Conservation (phyloP, 1,284 basidiomycete genomes). For the Irpex lacteus region DNA sequence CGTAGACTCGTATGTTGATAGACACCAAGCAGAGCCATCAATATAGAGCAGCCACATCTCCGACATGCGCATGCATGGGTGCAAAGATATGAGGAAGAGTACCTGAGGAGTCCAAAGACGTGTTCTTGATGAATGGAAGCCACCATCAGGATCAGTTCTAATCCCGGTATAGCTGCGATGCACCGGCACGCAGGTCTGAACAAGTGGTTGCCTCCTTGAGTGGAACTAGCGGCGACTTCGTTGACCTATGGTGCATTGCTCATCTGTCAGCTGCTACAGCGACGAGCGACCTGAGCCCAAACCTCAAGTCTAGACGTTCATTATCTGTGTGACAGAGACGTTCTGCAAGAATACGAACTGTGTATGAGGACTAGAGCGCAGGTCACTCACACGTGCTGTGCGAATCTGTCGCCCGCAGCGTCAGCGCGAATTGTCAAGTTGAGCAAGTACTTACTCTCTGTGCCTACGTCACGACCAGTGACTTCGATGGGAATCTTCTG, state of each 20-base stretch:
- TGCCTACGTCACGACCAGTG: slow-evolving; percentile 7
- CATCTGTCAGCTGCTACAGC: neutral
- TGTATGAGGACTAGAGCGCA: slow-evolving; percentile 1
- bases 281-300: neutral
- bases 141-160: slow-evolving; percentile 7
- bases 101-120: neutral
- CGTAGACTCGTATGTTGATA: neutral
- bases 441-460: neutral
- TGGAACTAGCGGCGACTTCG: neutral
- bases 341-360: neutral
- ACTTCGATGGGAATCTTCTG: neutral
- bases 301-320: neutral
- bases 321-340: neutral
- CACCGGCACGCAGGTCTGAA: neutral
- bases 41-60: neutral
- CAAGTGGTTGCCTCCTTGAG: neutral
- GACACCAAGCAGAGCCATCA: neutral
- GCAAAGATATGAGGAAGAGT: neutral
- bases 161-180: slow-evolving; percentile 4
- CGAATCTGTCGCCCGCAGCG: neutral
- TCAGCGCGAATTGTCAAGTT: neutral
- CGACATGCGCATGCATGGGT: neutral
- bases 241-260: neutral
- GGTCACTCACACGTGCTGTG: slow-evolving; percentile 2
- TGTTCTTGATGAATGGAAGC: slow-evolving; percentile 10